These are phyloP conservation scores for Euphorbia pulcherrima DNA, from an alignment of 345 rosid species.

Conservation along the genomic window DNA sequence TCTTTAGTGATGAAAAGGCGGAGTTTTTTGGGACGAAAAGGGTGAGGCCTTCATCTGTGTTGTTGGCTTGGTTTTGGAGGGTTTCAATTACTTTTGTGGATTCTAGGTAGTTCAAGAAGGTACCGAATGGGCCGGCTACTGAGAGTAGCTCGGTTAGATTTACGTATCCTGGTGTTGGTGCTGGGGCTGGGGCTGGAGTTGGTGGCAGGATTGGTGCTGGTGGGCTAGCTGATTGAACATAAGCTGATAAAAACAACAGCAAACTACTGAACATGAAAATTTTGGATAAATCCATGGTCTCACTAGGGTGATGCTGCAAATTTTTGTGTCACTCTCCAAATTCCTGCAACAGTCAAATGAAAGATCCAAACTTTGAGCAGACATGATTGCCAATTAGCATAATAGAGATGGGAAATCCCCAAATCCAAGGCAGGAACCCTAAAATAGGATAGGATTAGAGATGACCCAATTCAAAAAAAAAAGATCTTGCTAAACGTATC, in stretches of 20 bases:
- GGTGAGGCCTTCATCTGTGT: slow-evolving; percentile 77
- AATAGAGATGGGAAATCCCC: slow-evolving; percentile 10
- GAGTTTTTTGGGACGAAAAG: slow-evolving; percentile 79
- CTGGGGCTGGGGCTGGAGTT: slow-evolving; percentile 74
- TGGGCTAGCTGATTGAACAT: slow-evolving; percentile 57
- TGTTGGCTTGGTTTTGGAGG: slow-evolving; percentile 88
- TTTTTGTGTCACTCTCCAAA: slow-evolving; percentile 21
- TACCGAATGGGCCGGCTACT: slow-evolving; percentile 79
- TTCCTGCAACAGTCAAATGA: slow-evolving; percentile 32
- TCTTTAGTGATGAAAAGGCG: slow-evolving; percentile 69
- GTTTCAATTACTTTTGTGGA: slow-evolving; percentile 77
- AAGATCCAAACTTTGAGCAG: too few species aligned
- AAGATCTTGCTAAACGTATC: slow-evolving; percentile 30
- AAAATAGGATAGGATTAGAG: neutral
- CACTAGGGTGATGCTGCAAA: slow-evolving; percentile 12
- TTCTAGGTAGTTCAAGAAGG: slow-evolving; percentile 61
- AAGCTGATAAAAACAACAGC: slow-evolving; percentile 34
- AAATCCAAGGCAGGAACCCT: neutral
- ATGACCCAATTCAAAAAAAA: neutral
- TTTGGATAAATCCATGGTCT: slow-evolving; percentile 40
- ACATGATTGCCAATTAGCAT: neutral
- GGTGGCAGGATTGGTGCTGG: slow-evolving; percentile 44
- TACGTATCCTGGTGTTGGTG: slow-evolving; percentile 59
- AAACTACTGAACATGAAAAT: slow-evolving; percentile 27
- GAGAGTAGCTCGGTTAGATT: slow-evolving; percentile 71